phyloP scores from a whole-genome alignment of 371 early-diverging fungal species.

The Apophysomyces elegans region DNA sequence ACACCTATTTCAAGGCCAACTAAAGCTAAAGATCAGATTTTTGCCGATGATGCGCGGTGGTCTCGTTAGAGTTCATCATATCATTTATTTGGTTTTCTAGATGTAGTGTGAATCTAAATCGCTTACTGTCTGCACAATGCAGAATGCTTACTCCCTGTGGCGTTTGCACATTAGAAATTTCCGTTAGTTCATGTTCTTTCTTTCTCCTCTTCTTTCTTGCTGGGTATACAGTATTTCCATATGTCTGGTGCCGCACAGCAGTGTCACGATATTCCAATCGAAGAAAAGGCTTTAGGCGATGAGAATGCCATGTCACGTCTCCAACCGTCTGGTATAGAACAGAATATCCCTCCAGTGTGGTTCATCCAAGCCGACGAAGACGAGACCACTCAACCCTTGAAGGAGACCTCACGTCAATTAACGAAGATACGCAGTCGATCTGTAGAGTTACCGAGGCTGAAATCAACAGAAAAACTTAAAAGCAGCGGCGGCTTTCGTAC shows the following conservation, averaged over 20 bases:
- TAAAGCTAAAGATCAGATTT: neutral
- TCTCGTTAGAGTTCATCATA: neutral
- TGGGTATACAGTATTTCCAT: neutral
- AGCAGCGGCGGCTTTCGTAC: neutral
- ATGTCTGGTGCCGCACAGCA: neutral
- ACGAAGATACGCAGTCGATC: neutral
- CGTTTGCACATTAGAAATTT: neutral
- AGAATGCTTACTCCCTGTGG: neutral
- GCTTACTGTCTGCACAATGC: constrained; percentile 8
- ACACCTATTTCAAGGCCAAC: neutral
- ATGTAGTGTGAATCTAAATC: constrained; percentile 1
- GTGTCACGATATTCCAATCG: neutral
- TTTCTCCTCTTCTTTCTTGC: neutral
- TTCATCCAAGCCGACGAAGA: neutral
- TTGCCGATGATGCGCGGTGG: neutral
- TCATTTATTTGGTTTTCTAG: neutral
- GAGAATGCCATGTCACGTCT: neutral
- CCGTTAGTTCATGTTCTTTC: neutral
- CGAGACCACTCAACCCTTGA: neutral
- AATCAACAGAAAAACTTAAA: neutral
- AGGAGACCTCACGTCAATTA: neutral
- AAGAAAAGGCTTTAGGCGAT: neutral
- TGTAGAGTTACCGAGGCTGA: neutral
- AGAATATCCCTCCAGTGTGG: neutral
- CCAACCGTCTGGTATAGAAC: neutral